Percentiles rank a stretch among this genome's conserved stretches.
Evolutionary conservation across 768 basidiomycete genomes (phyloP).

Genomic region (Trametes cubensis): DNA sequence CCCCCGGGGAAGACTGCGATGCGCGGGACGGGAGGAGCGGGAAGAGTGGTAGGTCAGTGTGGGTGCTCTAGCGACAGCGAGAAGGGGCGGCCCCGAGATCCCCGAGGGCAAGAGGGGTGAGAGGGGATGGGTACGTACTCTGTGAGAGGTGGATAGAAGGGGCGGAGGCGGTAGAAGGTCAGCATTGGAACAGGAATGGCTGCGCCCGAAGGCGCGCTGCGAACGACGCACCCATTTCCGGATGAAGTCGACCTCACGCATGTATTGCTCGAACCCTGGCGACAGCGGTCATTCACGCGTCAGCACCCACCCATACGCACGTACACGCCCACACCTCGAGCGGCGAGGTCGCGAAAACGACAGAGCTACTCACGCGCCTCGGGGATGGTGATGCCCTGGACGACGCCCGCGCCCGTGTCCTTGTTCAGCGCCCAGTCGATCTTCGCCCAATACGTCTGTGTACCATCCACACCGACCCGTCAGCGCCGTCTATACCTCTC

Average conservation of each 20-base stretch:
- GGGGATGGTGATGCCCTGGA: slow-evolving; percentile 77
- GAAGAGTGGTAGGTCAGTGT: not conserved
- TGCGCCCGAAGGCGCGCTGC: not conserved
- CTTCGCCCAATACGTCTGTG: slow-evolving; percentile 54
- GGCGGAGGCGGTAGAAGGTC: not conserved
- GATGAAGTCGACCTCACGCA: slow-evolving; percentile 71
- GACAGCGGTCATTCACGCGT: not conserved
- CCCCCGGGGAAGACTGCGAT: slow-evolving; percentile 68
- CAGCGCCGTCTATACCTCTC: no score
- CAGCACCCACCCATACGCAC: no score
- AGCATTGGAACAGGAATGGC: not conserved
- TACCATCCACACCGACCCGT: not conserved
- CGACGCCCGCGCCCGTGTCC: slow-evolving; percentile 61
- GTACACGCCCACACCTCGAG: not conserved
- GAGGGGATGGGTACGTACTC: not conserved
- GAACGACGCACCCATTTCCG: slow-evolving; percentile 64
- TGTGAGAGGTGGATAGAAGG: no score
- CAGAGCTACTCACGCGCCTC: slow-evolving; percentile 55
- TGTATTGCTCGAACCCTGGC: slow-evolving; percentile 56
- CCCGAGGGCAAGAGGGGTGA: not conserved
- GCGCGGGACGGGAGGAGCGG: not conserved
- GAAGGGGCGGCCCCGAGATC: no score
- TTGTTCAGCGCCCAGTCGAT: slow-evolving; percentile 70
- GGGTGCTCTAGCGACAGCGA: not conserved
- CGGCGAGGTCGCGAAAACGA: not conserved